Base-by-base conservation (phyloP, 441 rosid genomes). In the Erodium trifolium region DNA sequence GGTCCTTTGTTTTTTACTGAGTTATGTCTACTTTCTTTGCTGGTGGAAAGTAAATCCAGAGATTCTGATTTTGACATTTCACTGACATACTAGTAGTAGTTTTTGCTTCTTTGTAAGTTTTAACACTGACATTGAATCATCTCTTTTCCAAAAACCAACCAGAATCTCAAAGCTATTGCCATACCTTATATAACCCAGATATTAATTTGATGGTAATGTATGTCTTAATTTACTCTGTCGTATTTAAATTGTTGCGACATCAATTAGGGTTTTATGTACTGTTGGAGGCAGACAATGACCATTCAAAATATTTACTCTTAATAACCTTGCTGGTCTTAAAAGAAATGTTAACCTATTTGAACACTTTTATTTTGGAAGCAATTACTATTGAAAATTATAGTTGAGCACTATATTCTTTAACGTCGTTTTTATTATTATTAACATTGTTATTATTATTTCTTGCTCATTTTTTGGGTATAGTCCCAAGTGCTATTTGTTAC, bases 11-110 rank as follows among this genome's bases (percentile, higher is more conserved):
- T 3, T 34, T 53, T 53, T 53, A 5, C 60, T 53, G 60, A 4
- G 60, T 53, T 53, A 4, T 53, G 19, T 53, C 4, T 53, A 14
- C 19, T 43, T 8, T 43, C 2, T 43, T 8, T 43, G 49, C 12
- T 11, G 35, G 77, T 71, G 67, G 72, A 79, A 81, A 77, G 80
- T 72, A 27, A 62, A 79, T 77, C 55, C 70, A 65, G 76, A 79
- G 83, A 80, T 84, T 87, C 86, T 84, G 86, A 83, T 78, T 85
- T 86, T 78, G 97, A 86, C 86, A 66, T 78, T 80, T 86, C 60
- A 14, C 4, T 53, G 60, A 14, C 60, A 16, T 53, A 14, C 60
- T n/a, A 53, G 14, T 53, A 53, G 60, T 53, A 53, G 60, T 43
- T 53, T 53, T 53, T 53, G 60, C 17, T 53, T 53, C 6, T 53